Evolutionary conservation across 768 basidiomycete species (phyloP), one percentile per base, ranked within the genome.

Genomic region (Hygrocybe punicea): DNA sequence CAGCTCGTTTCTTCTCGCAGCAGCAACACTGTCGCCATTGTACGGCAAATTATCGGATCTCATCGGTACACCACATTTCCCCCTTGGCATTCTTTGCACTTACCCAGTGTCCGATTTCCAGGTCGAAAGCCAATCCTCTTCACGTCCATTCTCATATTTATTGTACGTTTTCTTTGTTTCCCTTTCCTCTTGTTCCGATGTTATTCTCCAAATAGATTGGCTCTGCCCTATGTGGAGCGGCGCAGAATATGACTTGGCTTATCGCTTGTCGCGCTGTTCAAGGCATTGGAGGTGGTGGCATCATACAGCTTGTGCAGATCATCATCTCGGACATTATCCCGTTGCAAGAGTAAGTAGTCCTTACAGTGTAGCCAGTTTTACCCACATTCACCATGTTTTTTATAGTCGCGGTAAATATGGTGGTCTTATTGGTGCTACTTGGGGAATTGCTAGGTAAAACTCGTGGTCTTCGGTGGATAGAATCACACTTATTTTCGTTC

Each of bases 241-340:
- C 91, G 0, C 86, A 93, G 67, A 84, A 53, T 55, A 86, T 93
- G 82, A 79, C 74, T 2, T 90, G 88, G 91, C 73, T 94, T 14
- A 84, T 91, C 34, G 76, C 88, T 1, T 81, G 81, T 42, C 82
- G 91, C 61, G 91, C 89, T 2, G 74, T 94, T 2, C 91, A 93
- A 67, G 91, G 91, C 8, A 84, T 93, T 29, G 91, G 91, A 23
- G 89, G 89, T 6, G 89, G 89, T 9, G 90, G 88, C 4, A 86
- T 91, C 58, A 75, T 91, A 14, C 87, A 89, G 65, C 73, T 91
- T 60, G 86, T 87, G 6, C 81, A 86, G 50, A 91, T 92, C 62
- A 88, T 83, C 2, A 84, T 91, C 42, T 83, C 86, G 44, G 93
- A 95, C 69, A 91, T 95, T 35, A 87, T 92, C 0, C 83, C 91